Conservation (phyloP, 202 grass and related monocot genomes). For the Eragrostis tef region DNA sequence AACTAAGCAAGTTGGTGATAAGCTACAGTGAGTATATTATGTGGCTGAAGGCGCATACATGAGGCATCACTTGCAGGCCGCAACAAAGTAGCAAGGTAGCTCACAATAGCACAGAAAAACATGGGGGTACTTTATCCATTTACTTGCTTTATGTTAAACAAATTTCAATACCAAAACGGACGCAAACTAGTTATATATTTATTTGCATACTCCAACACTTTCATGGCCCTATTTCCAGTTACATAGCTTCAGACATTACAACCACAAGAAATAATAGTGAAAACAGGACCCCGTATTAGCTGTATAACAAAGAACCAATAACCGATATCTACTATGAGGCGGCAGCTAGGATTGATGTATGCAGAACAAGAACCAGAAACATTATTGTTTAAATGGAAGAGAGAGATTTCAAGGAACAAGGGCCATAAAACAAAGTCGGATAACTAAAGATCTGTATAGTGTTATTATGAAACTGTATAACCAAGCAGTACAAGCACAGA, state of each 20-base stretch:
- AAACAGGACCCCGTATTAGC: background rate
- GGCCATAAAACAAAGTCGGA: background rate
- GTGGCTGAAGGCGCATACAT: background rate
- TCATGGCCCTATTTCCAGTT: background rate
- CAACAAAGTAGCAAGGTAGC: background rate
- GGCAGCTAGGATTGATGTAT: background rate
- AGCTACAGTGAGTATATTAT: background rate
- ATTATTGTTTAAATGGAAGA: background rate
- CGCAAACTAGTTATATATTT: background rate
- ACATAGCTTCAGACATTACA: background rate
- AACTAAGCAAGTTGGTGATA: background rate
- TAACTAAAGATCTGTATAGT: background rate
- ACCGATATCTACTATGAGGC: background rate
- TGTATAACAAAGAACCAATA: conserved; percentile 1
- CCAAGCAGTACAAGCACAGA: background rate
- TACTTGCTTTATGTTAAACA: background rate
- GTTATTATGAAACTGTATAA: background rate
- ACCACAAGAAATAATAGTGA: background rate
- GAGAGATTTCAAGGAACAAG: background rate
- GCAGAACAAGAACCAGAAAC: background rate
- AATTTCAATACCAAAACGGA: background rate
- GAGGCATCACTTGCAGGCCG: background rate
- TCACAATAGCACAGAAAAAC: conserved; percentile 12
- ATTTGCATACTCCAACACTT: background rate
- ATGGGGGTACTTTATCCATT: background rate